These are phyloP conservation scores for Podila minutissima DNA, from an alignment of 192 early-diverging fungal genomes.

Conservation along the genomic window DNA sequence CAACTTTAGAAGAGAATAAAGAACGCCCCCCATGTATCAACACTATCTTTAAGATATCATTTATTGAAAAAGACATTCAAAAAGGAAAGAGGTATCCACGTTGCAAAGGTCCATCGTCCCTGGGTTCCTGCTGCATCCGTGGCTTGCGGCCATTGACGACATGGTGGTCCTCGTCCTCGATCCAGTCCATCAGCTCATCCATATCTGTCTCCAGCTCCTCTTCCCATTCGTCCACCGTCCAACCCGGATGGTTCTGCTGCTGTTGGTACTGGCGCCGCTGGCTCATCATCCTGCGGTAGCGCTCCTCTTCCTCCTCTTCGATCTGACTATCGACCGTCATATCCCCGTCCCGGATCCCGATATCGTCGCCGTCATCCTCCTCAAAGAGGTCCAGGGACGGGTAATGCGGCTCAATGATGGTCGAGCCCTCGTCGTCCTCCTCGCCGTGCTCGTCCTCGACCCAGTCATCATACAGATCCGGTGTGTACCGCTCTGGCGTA, in stretches of 20 bases:
- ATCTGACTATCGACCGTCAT: background rate
- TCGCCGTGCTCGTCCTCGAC: background rate
- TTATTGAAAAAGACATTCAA: background rate
- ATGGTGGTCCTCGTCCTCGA: slow-evolving; percentile 11
- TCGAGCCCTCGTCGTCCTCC: background rate
- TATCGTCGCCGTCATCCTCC: background rate
- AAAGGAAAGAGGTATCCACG: background rate
- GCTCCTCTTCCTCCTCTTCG: background rate
- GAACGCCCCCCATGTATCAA: background rate
- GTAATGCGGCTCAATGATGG: background rate
- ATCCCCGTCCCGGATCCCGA: background rate
- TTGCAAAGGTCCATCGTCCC: background rate
- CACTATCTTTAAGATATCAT: background rate
- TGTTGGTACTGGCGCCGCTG: background rate
- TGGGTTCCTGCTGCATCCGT: background rate
- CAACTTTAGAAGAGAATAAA: background rate
- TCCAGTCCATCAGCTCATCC: slow-evolving; percentile 21
- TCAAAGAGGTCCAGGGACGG: background rate
- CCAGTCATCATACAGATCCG: background rate
- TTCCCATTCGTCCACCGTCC: slow-evolving; percentile 16
- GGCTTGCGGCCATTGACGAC: background rate
- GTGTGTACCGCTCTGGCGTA: background rate
- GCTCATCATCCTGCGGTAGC: background rate
- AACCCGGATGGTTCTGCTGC: background rate
- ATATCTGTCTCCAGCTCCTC: slow-evolving; percentile 14